Evolutionary conservation across 2,329 filamentous ascomycete species (phyloP), one percentile per base, ranked within the genome.

Genomic region (Aspergillus udagawae): DNA sequence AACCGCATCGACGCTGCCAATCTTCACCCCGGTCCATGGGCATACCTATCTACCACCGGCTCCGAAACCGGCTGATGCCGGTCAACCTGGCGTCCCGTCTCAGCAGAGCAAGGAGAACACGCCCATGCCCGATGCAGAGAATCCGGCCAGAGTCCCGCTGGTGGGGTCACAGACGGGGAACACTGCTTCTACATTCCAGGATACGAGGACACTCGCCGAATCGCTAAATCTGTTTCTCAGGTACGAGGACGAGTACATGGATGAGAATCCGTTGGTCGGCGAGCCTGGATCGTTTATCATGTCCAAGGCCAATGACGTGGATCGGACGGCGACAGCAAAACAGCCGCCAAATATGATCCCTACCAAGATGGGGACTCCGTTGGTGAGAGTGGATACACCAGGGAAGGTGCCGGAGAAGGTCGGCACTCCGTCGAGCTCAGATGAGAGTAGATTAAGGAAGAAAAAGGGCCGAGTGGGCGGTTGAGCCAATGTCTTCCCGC

Each of bases 251-350:
- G 85, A 87, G 60, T 87, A 79, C 71, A 84, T 84, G 75, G 85
- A 88, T 67, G 84, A 87, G 64, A 85, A 82, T 58, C 84, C 85
- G 0, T 72, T 88, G 14, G 75, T 81, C 7, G 85, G 85, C 50
- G 85, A 87, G 66, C 85, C 86, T 0, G 85, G 85, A 29, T 80
- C 79, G 4, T 86, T 88, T 63, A 81, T 84, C 54, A 79, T 86
- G 61, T 78, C 79, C 6, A 77, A 75, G 53, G 62, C 65, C 5
- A 72, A 67, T 7, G 75, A 77, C 44, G 53, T 61, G 17, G 65
- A 67, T 35, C 63, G 66, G 53, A 49, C 63, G 9, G 54, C 58
- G 35, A 50, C 60, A 32, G 53, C 60, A 25, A 71, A 71, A 32
- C 60, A 61, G n/a, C 55, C 60, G 27, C 54, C 62, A 3, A 54